Percentiles rank a stretch among this genome's conserved stretches.
Conservation (phyloP, 805 yeast species). For the Danielia oregonensis region DNA sequence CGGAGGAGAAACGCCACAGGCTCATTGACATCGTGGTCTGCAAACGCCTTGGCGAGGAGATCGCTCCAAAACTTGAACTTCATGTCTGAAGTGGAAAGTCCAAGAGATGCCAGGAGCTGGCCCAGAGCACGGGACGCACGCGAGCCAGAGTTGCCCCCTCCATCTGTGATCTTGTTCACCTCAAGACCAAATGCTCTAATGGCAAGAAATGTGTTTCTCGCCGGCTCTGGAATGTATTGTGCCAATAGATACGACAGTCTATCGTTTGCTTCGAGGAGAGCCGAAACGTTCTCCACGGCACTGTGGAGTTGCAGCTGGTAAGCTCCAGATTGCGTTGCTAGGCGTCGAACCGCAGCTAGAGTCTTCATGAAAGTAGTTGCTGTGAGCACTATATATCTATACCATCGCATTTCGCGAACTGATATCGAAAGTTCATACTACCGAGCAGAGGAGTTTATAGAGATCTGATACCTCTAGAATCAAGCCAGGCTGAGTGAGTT, state of each 20-base stretch:
- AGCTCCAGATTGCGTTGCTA: constrained; percentile 4
- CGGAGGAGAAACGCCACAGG: constrained; percentile 62
- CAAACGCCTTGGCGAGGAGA: constrained; percentile 45
- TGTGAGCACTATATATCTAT: too few relatives aligned
- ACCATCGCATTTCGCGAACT: too few relatives aligned
- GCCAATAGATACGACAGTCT: constrained; percentile 62
- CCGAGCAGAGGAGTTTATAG: too few relatives aligned
- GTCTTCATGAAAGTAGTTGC: too few relatives aligned
- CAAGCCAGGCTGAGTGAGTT: too few relatives aligned
- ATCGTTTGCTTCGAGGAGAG: constrained; percentile 47
- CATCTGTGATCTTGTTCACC: constrained; percentile 45
- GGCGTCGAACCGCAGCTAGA: too few relatives aligned
- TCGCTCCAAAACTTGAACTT: constrained; percentile 77
- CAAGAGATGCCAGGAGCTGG: constrained; percentile 29
- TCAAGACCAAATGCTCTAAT: constrained; percentile 65
- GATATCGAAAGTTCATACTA: too few relatives aligned
- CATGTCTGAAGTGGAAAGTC: constrained; percentile 43
- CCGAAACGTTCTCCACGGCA: constrained; percentile 42
- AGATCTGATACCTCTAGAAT: too few relatives aligned
- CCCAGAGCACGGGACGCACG: constrained; percentile 30
- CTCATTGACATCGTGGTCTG: constrained; percentile 44
- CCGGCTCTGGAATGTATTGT: constrained; percentile 64
- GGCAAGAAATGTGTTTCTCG: constrained; percentile 61
- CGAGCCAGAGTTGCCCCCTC: constrained; percentile 21
- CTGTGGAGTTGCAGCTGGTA: constrained; percentile 24